These are phyloP conservation scores for Hymenoscyphus fructigenus DNA, from an alignment of 2,329 filamentous ascomycete genomes.

Conservation along the genomic window DNA sequence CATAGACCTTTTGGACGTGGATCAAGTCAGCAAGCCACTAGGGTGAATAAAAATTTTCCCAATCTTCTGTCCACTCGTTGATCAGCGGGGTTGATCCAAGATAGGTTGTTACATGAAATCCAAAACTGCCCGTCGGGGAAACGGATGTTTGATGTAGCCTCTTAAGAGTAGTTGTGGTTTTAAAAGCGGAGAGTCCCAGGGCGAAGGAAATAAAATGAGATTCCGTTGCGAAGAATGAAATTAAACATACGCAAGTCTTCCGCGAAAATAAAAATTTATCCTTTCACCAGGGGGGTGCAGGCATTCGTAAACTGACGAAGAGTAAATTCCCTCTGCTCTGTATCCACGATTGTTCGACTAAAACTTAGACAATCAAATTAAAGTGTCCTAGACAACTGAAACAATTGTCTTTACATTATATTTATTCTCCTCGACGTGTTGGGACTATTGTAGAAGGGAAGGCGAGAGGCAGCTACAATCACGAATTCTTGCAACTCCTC, in stretches of 20 bases:
- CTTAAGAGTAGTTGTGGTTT: background rate
- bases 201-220: background rate
- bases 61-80: background rate
- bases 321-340: no score
- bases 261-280: no score
- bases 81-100: background rate
- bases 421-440: no score
- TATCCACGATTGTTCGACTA: no score
- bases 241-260: background rate
- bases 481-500: no score
- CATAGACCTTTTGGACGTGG: background rate
- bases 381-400: no score
- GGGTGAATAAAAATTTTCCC: background rate
- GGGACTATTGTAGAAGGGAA: no score
- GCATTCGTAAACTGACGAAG: no score
- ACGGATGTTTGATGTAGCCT: background rate
- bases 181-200: background rate
- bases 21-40: background rate
- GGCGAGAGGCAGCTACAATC: no score
- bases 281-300: no score
- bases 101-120: background rate
- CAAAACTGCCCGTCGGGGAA: background rate
- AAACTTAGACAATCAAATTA: no score
- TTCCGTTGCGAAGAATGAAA: background rate
- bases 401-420: no score